A percentile compares a stretch with the other conserved stretches of the same genome.
Evolutionary conservation across 345 rosid species (phyloP).

Genomic region (Cardiospermum halicacabum): DNA sequence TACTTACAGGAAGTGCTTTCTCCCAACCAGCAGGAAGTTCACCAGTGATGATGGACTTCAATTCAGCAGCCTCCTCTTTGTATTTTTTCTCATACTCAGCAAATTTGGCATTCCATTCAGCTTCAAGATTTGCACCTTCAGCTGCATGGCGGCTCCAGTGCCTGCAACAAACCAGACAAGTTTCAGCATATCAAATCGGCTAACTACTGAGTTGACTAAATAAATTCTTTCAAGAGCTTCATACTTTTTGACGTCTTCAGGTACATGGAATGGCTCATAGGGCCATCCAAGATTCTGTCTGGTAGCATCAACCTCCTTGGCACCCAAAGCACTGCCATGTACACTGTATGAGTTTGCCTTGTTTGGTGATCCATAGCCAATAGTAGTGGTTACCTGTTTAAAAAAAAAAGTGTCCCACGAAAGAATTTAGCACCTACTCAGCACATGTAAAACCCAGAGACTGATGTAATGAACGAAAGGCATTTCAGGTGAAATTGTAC

Average conservation of each 20-base stretch:
- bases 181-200: slow-evolving; percentile 10
- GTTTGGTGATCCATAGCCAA: slow-evolving; percentile 98
- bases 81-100: slow-evolving; percentile 88
- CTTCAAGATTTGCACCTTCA: slow-evolving; percentile 69
- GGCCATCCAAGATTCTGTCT: slow-evolving; percentile 98
- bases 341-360: slow-evolving; percentile 93
- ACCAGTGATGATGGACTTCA: slow-evolving; percentile 71
- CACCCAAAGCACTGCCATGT: slow-evolving; percentile 94
- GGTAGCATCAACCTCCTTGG: slow-evolving; percentile 99
- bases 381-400: slow-evolving; percentile 79
- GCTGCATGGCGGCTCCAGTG: slow-evolving; percentile 93
- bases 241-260: slow-evolving; percentile 87
- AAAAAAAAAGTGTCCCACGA: not conserved
- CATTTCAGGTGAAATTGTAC: not conserved
- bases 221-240: slow-evolving; percentile 9
- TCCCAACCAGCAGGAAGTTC: slow-evolving; percentile 92
- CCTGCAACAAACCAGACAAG: slow-evolving; percentile 33
- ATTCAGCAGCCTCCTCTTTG: slow-evolving; percentile 85
- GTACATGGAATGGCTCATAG: slow-evolving; percentile 86
- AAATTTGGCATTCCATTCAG: slow-evolving; percentile 86
- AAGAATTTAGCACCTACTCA: not conserved
- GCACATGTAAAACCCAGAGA: not conserved
- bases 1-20: slow-evolving; percentile 84
- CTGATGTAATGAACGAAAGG: not conserved
- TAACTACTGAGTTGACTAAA: not conserved